Evolutionary conservation across 495 filamentous ascomycete genomes (phyloP), one percentile per base, ranked within the genome.

Genomic region (Tuber borchii): DNA sequence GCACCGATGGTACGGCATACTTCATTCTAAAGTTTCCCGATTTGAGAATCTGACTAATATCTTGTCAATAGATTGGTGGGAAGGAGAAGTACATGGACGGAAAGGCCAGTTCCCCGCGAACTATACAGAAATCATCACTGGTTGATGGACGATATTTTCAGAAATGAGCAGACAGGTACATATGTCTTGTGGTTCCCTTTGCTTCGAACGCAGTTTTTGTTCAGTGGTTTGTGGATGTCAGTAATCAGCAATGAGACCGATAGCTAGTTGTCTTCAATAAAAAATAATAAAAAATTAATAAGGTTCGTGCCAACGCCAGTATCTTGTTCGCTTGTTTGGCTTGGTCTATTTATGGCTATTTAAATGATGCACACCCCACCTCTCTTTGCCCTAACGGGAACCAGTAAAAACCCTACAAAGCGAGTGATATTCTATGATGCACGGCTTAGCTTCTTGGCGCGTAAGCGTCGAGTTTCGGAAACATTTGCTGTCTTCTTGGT

Each of bases 101-200:
- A 87, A 87, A 82, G 95, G 95, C 16, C 90, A 85, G 79, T 98
- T 97, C 84, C 95, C 95, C 26, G 95, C 94, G 6, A 98, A 98
- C 83, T 98, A 98, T 83, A 92, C 92, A 85, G 82, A 83, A 76
- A 74, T 78, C 73, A 75, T 73, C 39, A 20, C 69, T 69, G 76
- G 69, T 70, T 68, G 42, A 69, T 70, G 69, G 48, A 74, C 69
- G 26, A 44, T 70, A 71, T 77, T 76, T 26, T 76, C 37, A 6
- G 68, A 71, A 73, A 42, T 51, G 68, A 39, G 48, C 70, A 26
- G 69, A 74, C 70, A 39, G 44, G 56, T 61, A 44, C 45, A 45
- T 26, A 26, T 26, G 10, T 73, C 44, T 65, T 65, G 56, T 65
- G 56, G 26, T 65, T 65, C 56, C 56, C 17, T 17, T 65, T 65